These are phyloP conservation scores for Pisolithus thermaeus DNA, from an alignment of 1,284 basidiomycete species.

Conservation along the genomic window DNA sequence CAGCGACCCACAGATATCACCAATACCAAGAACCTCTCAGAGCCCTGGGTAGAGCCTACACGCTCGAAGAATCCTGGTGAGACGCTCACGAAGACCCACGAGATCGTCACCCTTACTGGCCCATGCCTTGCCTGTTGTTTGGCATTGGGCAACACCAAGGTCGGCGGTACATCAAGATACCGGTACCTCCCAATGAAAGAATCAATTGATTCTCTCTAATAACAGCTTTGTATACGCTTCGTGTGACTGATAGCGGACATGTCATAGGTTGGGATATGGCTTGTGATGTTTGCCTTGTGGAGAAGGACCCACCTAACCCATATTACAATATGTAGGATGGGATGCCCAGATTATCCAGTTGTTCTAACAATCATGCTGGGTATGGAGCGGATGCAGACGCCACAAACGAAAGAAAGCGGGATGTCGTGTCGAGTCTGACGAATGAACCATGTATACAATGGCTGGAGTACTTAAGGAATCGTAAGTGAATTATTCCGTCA, in stretches of 20 bases:
- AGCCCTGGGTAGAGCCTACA: slow-evolving; percentile 54
- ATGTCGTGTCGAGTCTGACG: slow-evolving; percentile 67
- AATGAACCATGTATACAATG: slow-evolving; percentile 65
- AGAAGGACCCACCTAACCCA: slow-evolving; percentile 50
- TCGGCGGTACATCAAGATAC: slow-evolving; percentile 58
- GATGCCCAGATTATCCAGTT: slow-evolving; percentile 8
- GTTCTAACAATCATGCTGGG: slow-evolving; percentile 8
- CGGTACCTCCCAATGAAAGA: slow-evolving; percentile 56
- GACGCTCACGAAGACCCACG: slow-evolving; percentile 48
- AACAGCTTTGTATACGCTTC: slow-evolving; percentile 65
- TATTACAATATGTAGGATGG: neutral
- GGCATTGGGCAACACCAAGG: slow-evolving; percentile 11
- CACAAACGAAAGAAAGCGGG: slow-evolving; percentile 43
- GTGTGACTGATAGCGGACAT: slow-evolving; percentile 65
- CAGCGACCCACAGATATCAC: slow-evolving; percentile 57
- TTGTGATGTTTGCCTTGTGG: slow-evolving; percentile 49
- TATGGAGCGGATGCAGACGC: slow-evolving; percentile 5
- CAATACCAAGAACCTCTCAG: slow-evolving; percentile 46
- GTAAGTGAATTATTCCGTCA: slow-evolving; percentile 32
- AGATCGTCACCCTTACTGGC: slow-evolving; percentile 23
- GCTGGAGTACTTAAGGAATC: slow-evolving; percentile 50
- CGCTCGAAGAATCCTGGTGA: slow-evolving; percentile 59
- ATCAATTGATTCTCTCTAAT: slow-evolving; percentile 75
- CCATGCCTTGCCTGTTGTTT: slow-evolving; percentile 14
- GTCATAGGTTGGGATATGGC: slow-evolving; percentile 72